Conservation (phyloP, 2,329 filamentous ascomycete species). For the Grosmannia serpens region DNA sequence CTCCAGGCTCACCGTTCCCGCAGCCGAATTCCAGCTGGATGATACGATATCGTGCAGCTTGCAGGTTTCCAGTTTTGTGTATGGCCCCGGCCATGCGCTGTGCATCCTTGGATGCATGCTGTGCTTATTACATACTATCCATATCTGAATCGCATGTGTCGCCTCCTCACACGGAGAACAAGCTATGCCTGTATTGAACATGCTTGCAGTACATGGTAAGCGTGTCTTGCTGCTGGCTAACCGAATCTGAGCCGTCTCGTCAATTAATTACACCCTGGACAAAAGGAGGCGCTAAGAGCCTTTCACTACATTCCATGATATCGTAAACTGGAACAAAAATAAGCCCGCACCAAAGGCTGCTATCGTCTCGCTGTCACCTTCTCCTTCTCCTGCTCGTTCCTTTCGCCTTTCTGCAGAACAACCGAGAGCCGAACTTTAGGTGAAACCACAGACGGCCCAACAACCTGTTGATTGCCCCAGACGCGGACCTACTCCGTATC, state of each 20-base stretch:
- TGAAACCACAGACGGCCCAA: not conserved
- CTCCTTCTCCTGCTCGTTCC: not conserved
- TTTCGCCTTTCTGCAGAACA: not conserved
- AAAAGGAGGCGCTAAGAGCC: not conserved
- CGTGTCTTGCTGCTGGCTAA: not conserved
- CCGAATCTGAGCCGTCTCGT: not conserved
- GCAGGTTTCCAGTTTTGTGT: no score
- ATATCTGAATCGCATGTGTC: no score
- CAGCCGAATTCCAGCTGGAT: no score
- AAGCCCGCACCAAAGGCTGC: not conserved
- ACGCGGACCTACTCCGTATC: not conserved
- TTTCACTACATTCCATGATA: not conserved
- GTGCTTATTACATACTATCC: no score
- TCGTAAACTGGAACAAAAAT: not conserved
- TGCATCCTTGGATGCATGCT: not conserved
- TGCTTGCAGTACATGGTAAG: no score
- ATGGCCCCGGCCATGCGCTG: no score
- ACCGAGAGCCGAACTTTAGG: not conserved
- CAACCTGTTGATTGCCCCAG: not conserved
- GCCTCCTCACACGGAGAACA: no score
- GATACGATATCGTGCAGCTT: no score
- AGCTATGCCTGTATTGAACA: no score
- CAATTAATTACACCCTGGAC: not conserved
- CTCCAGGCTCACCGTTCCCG: not conserved
- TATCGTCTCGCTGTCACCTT: not conserved